Evolutionary conservation across 192 early-diverging fungal genomes (phyloP), one percentile per base, ranked within the genome.

Genomic region (Gonapodya sp.): DNA sequence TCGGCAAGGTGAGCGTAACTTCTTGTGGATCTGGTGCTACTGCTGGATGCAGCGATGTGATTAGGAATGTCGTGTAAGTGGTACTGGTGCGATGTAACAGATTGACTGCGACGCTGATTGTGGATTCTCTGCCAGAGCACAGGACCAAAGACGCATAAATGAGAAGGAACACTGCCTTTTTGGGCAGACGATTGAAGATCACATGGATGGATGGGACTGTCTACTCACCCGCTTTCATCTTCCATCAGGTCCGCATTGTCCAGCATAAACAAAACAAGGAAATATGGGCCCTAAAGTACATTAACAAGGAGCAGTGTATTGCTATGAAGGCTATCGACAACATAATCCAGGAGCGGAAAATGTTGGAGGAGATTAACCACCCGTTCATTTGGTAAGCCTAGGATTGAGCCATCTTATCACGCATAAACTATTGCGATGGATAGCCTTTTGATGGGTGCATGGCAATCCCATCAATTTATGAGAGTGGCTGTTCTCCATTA

Each of bases 271-370:
- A 86, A 2, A 90, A 93, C 0, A 90, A 92, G 80, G 85, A 89
- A 77, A 87, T 94, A 64, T 98, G 93, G 77, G 97, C 97, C n/a
- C 89, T 98, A 73, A 98, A 98, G 85, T 97, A 97, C 85, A 98
- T 98, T 89, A 95, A 94, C 89, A 98, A 98, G 88, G 89, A 85
- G n/a, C 91, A 94, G 81, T 97, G 95, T 84, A 96, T 98, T 34
- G 84, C 89, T 79, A 94, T 93, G 92, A 87, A 90, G 73, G 93
- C 96, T 0, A 89, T 96, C 1, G 89, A 95, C 36, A 96, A 98
- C 83, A 94, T 97, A 35, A 91, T 98, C 73, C 92, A 94, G 46
- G 97, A 98, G 87, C 89, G 97, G 36, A 89, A 91, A 16, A 84
- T 98, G 81, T 85, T 98, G 0, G 96, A 97, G 82, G 91, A 93